phyloP scores from a whole-genome alignment of 805 yeast genomes.

The Jamesozyma spencerorum region DNA sequence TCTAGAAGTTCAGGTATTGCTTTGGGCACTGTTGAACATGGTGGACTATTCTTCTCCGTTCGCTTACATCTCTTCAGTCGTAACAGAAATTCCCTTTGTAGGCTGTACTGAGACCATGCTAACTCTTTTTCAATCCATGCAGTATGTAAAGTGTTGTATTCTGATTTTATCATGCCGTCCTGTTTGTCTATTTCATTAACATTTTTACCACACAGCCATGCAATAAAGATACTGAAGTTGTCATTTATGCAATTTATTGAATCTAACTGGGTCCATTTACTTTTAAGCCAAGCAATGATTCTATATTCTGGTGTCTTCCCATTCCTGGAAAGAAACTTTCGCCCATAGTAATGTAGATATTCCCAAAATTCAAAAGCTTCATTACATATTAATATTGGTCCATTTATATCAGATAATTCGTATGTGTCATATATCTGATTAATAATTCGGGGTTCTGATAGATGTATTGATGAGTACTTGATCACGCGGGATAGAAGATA shows the following conservation, averaged over 20 bases:
- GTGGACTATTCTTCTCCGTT: background rate
- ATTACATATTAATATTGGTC: constrained; percentile 42
- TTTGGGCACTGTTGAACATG: background rate
- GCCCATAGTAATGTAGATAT: constrained; percentile 31
- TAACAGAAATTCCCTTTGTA: constrained; percentile 14
- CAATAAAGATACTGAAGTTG: constrained; percentile 30
- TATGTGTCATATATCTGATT: constrained; percentile 42
- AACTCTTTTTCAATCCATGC: constrained; percentile 4
- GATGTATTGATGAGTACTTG: constrained; percentile 13
- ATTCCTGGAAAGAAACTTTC: constrained; percentile 26
- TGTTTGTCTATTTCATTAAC: background rate
- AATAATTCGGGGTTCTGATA: constrained; percentile 33
- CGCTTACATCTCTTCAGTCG: background rate
- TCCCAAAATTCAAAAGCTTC: constrained; percentile 51
- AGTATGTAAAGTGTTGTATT: background rate
- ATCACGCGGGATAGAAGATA: constrained; percentile 14
- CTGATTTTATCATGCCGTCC: background rate
- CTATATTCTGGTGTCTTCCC: constrained; percentile 26
- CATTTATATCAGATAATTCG: constrained; percentile 50
- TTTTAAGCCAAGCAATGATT: constrained; percentile 43
- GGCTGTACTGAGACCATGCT: constrained; percentile 8
- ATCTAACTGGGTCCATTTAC: constrained; percentile 35
- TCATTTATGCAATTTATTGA: constrained; percentile 8
- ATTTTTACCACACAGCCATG: constrained; percentile 35
- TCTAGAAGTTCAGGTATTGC: constrained; percentile 1